Evolutionary conservation across 1,284 basidiomycete species (phyloP), one percentile per base, ranked within the genome.

Genomic region (Anthracocystis walkeri): DNA sequence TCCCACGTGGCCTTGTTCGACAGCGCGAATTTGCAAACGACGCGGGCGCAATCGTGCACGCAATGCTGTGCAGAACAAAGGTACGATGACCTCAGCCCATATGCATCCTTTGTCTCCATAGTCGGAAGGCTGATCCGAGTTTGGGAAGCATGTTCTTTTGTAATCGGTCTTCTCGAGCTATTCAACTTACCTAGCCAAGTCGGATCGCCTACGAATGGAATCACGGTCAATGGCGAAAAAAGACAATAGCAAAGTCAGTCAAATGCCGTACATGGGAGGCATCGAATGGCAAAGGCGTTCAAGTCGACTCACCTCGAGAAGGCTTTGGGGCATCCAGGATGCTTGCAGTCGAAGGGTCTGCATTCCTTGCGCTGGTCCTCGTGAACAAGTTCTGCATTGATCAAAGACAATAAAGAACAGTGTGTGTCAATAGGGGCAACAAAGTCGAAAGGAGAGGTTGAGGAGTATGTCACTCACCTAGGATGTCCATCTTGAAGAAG

Each of bases 291-390:
- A 16, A 33, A 38, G 38, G 10, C 1, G 27, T 21, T 7, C 12
- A 23, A 16, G 14, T 18, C 23, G 35, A 63, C 78, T 48, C 58
- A 80, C 78, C 78, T 70, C 1, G 68, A 73, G 48, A 81, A 81
- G 21, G 80, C 80, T 53, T 81, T 81, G 18, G 78, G 70, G 46
- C 80, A 81, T 3, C 74, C 71, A 0, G 67, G 70, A 16, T 70
- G 62, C 29, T 67, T 58, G 71, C 78, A 80, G 27, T 78, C 74
- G 42, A 77, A 77, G 1, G 78, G 77, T 18, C 78, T 60, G 38
- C 63, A 65, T 55, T 80, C 78, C 45, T 67, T 65, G 21, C 70
- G 62, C 27, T 78, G 77, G 42, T 80, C 78, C 55, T 80, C 78
- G 62, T 80, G 78, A 6, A 80, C 78, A 7, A 80, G 76, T 31